Percentiles rank a stretch among this genome's conserved stretches.
phyloP scores from a whole-genome alignment of 2,329 filamentous ascomycete species.

The Cordyceps pruinosa region DNA sequence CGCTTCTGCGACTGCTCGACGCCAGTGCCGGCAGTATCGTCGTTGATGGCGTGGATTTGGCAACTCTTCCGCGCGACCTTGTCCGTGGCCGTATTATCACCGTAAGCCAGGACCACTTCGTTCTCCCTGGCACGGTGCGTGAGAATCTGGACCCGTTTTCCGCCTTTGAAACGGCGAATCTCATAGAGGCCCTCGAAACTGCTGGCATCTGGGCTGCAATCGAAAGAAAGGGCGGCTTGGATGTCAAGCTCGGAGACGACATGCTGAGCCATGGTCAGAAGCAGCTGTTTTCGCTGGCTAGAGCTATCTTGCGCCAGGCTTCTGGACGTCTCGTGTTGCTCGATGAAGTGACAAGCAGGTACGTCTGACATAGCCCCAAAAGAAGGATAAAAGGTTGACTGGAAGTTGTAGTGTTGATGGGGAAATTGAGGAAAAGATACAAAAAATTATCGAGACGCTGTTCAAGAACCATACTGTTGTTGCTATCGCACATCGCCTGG shows the following conservation, averaged over 20 bases:
- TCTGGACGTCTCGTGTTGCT: slow-evolving; percentile 35
- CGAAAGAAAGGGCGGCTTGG: slow-evolving; percentile 31
- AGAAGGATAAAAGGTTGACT: background rate
- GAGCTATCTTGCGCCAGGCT: slow-evolving; percentile 36
- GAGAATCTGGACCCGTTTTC: slow-evolving; percentile 39
- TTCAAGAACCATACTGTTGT: slow-evolving; percentile 45
- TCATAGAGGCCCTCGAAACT: slow-evolving; percentile 34
- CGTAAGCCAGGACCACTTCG: slow-evolving; percentile 44
- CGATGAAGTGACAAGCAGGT: slow-evolving; percentile 35
- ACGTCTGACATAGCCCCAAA: slow-evolving; percentile 13
- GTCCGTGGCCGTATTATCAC: slow-evolving; percentile 38
- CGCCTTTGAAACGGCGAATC: slow-evolving; percentile 26
- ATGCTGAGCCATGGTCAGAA: slow-evolving; percentile 39
- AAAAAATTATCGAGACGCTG: slow-evolving; percentile 24
- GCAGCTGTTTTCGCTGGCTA: slow-evolving; percentile 44
- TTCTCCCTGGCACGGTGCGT: slow-evolving; percentile 39
- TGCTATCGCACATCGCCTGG: slow-evolving; percentile 33
- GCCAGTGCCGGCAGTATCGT: slow-evolving; percentile 29
- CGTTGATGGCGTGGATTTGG: slow-evolving; percentile 38
- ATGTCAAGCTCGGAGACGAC: slow-evolving; percentile 27
- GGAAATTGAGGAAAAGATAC: slow-evolving; percentile 27
- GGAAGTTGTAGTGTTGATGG: slow-evolving; percentile 25
- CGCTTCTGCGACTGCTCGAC: slow-evolving; percentile 43
- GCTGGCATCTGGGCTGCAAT: slow-evolving; percentile 36
- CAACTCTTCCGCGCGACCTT: slow-evolving; percentile 32